These are phyloP conservation scores for Starmerella bombi DNA, from an alignment of 805 yeast genomes.

Conservation along the genomic window DNA sequence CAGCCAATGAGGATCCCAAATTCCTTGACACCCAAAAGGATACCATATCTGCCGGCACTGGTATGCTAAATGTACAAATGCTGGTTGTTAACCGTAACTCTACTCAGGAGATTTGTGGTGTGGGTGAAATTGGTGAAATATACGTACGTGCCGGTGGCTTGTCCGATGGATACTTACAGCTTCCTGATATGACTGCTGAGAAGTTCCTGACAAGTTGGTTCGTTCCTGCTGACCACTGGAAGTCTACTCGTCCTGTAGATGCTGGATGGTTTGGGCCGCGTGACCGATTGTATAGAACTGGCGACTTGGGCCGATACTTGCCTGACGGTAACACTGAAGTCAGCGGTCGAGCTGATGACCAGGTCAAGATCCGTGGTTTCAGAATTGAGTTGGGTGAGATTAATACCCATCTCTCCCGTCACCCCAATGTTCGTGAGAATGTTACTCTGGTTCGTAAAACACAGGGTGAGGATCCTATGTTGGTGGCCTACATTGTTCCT, in stretches of 20 bases:
- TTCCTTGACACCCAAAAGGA: slow-evolving; percentile 80
- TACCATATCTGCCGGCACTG: slow-evolving; percentile 96
- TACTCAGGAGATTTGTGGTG: slow-evolving; percentile 83
- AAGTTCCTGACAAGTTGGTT: slow-evolving; percentile 92
- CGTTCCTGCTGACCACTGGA: slow-evolving; percentile 53
- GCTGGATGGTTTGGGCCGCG: slow-evolving; percentile 84
- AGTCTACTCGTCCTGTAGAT: slow-evolving; percentile 26
- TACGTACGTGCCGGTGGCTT: slow-evolving; percentile 97
- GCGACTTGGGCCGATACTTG: slow-evolving; percentile 90
- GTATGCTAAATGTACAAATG: slow-evolving; percentile 91
- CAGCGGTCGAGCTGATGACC: slow-evolving; percentile 98
- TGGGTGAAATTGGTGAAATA: slow-evolving; percentile 97
- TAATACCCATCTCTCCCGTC: slow-evolving; percentile 92
- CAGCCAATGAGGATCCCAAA: slow-evolving; percentile 51
- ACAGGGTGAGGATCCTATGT: slow-evolving; percentile 80
- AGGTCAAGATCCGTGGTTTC: slow-evolving; percentile 96
- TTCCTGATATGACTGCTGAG: slow-evolving; percentile 75
- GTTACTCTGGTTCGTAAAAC: slow-evolving; percentile 84
- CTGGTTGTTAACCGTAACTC: slow-evolving; percentile 87
- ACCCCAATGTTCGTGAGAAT: slow-evolving; percentile 83
- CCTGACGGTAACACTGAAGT: slow-evolving; percentile 98
- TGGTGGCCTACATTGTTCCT: slow-evolving; percentile 87
- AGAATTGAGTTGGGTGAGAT: slow-evolving; percentile 97
- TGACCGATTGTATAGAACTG: slow-evolving; percentile 91
- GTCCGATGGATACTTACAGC: slow-evolving; percentile 88